phyloP scores from a whole-genome alignment of 192 early-diverging fungal species.

The Coemansia sp. region DNA sequence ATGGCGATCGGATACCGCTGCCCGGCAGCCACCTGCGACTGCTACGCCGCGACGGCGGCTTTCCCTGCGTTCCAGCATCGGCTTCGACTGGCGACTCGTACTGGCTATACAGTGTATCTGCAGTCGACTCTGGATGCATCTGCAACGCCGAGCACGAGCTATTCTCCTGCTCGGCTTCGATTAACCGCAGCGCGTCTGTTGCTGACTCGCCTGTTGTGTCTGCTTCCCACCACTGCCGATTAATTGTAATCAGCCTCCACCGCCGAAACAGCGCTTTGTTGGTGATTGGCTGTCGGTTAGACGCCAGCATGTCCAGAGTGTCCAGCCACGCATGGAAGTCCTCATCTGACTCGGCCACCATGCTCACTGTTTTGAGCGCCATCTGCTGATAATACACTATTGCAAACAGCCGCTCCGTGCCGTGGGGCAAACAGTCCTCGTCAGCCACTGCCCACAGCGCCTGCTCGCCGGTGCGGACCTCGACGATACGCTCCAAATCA shows the following conservation, averaged over 20 bases:
- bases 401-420: constrained; percentile 42
- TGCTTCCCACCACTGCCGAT: constrained; percentile 49
- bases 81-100: neutral
- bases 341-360: constrained; percentile 37
- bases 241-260: constrained; percentile 47
- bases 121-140: neutral
- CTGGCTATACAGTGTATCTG: neutral
- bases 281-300: constrained; percentile 31
- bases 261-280: constrained; percentile 34
- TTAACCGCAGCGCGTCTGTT: constrained; percentile 31
- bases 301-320: constrained; percentile 34
- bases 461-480: constrained; percentile 43
- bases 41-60: constrained; percentile 1
- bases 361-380: constrained; percentile 38
- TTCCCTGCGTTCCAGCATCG: constrained; percentile 1
- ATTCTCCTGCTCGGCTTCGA: constrained; percentile 13
- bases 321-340: constrained; percentile 45
- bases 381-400: constrained; percentile 48
- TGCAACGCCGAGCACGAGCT: neutral
- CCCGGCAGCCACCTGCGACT: constrained; percentile 29
- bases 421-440: constrained; percentile 40
- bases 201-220: constrained; percentile 41
- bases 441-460: constrained; percentile 51
- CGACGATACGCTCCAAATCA: constrained; percentile 54
- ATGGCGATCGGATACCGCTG: constrained; percentile 13